These are phyloP conservation scores for Didymosphaeria variabile DNA, from an alignment of 2,329 filamentous ascomycete genomes.

Conservation along the genomic window DNA sequence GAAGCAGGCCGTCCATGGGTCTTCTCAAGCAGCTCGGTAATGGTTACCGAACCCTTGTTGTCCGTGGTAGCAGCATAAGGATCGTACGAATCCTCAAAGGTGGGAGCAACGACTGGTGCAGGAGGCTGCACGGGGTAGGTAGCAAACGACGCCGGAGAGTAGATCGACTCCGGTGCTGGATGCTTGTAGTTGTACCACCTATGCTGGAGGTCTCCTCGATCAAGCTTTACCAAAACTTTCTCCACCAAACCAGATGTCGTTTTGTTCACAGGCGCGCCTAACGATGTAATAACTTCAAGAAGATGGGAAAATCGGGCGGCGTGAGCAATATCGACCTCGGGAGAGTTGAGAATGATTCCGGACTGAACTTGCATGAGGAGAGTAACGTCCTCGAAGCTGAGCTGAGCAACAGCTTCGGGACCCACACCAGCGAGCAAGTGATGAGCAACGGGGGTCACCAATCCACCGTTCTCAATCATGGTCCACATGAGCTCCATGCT, in stretches of 20 bases:
- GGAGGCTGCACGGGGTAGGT: constrained; percentile 59
- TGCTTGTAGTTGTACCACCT: constrained; percentile 69
- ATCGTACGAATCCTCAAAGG: constrained; percentile 84
- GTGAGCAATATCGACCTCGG: constrained; percentile 64
- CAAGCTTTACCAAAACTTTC: constrained; percentile 65
- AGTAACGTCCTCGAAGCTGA: constrained; percentile 63
- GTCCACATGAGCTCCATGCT: constrained; percentile 68
- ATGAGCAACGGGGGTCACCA: constrained; percentile 67
- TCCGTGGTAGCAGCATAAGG: constrained; percentile 91
- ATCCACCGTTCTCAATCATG: constrained; percentile 72
- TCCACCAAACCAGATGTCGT: constrained; percentile 66
- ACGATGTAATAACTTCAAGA: constrained; percentile 65
- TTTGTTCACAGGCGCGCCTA: constrained; percentile 62
- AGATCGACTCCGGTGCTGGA: constrained; percentile 52
- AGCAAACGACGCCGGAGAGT: constrained; percentile 61
- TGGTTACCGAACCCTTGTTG: constrained; percentile 89
- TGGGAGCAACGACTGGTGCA: constrained; percentile 64
- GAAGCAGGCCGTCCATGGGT: constrained; percentile 75
- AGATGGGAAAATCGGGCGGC: constrained; percentile 69
- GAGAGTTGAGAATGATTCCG: constrained; percentile 57
- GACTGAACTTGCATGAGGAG: constrained; percentile 69
- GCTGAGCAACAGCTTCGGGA: constrained; percentile 66
- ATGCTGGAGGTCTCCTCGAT: constrained; percentile 56
- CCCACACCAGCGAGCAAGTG: constrained; percentile 69
- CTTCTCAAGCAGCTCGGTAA: constrained; percentile 89